Evolutionary conservation across 345 rosid genomes (phyloP).

Genomic region (Capsella bursapastoris): DNA sequence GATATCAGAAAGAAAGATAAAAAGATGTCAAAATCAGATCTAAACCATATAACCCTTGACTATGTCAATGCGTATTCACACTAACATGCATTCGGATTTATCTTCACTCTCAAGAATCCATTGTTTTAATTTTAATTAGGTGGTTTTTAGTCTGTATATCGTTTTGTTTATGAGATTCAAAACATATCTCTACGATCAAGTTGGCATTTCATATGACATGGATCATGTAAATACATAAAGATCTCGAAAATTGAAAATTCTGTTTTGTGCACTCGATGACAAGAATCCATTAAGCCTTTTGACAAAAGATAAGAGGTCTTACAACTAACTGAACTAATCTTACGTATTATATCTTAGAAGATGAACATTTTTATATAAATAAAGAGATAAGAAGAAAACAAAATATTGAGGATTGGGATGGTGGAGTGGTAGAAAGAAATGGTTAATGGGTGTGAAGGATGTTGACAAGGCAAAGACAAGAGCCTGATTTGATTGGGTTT

Average conservation of each 20-base stretch:
- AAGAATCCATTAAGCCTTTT: neutral
- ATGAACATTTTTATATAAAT: neutral
- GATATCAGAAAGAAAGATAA: constrained; percentile 15
- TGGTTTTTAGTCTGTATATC: neutral
- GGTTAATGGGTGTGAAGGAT: constrained; percentile 30
- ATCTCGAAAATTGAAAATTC: neutral
- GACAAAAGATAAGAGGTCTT: neutral
- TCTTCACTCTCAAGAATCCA: constrained; percentile 7
- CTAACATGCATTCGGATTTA: neutral
- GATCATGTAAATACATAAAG: neutral
- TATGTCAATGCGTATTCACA: constrained; percentile 29
- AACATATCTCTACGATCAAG: neutral
- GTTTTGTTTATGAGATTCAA: neutral
- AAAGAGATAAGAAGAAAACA: neutral
- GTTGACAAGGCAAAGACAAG: constrained; percentile 41
- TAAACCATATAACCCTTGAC: constrained; percentile 23
- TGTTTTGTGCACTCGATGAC: neutral
- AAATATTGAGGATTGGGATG: constrained; percentile 3
- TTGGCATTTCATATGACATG: neutral
- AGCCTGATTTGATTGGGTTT: constrained; percentile 41
- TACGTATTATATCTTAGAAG: neutral
- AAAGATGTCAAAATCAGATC: constrained; percentile 15
- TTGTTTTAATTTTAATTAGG: neutral
- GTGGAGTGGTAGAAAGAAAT: constrained; percentile 9
- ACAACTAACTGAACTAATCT: neutral